Evolutionary conservation across 148 eudicot genomes (phyloP).

Genomic region (Spergularia marina): DNA sequence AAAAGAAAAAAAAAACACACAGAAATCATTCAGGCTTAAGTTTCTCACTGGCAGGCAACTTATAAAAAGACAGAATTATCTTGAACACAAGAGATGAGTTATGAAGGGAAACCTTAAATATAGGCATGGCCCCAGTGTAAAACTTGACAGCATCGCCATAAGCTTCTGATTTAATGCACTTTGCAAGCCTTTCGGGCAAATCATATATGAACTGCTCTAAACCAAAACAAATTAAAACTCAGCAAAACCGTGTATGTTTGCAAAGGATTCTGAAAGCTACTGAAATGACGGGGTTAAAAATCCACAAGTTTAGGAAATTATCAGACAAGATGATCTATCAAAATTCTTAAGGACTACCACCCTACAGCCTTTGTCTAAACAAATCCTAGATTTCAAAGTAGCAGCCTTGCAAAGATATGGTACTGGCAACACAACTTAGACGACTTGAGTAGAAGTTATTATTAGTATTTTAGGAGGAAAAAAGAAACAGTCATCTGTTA

Average conservation of each 20-base stretch:
- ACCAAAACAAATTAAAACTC: conserved; percentile 30
- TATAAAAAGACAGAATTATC: neutral
- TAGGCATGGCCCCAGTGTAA: conserved; percentile 98
- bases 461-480: neutral
- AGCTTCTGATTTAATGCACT: conserved; percentile 94
- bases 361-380: neutral
- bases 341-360: neutral
- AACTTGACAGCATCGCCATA: conserved; percentile 96
- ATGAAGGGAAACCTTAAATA: conserved; percentile 68
- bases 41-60: conserved; percentile 7
- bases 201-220: conserved; percentile 97
- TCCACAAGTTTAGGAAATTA: conserved; percentile 8
- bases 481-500: neutral
- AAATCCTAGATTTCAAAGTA: neutral
- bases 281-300: neutral
- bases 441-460: neutral
- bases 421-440: conserved; percentile 2
- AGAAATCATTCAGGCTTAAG: neutral
- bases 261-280: neutral
- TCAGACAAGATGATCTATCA: neutral
- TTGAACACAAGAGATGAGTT: conserved; percentile 13
- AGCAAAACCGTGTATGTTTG: conserved; percentile 10
- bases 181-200: conserved; percentile 87
- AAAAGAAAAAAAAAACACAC: neutral
- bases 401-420: conserved; percentile 4